Percentiles rank a stretch among this genome's conserved stretches.
Evolutionary conservation across 2,329 filamentous ascomycete genomes (phyloP).

Genomic region (Sporothrix humicola): DNA sequence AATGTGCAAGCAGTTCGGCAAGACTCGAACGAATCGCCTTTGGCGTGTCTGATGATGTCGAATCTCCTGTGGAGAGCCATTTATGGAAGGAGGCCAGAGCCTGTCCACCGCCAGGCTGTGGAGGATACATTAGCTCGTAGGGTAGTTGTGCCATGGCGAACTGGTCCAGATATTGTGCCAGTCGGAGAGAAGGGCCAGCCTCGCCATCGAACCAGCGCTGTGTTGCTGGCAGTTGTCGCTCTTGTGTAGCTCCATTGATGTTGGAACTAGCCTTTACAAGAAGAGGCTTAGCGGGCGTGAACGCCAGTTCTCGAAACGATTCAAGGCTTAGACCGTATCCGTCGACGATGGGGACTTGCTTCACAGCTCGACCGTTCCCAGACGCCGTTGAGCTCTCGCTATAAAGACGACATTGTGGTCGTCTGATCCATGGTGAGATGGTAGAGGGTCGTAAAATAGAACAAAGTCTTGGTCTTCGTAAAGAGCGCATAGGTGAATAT

Average conservation of each 20-base stretch:
- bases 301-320: conserved; percentile 59
- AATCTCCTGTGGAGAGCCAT: conserved; percentile 31
- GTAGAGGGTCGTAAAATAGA: not conserved
- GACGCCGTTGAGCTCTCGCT: conserved; percentile 51
- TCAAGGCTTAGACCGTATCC: conserved; percentile 43
- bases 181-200: not conserved
- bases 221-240: conserved; percentile 55
- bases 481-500: not conserved
- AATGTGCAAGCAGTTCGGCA: conserved; percentile 33
- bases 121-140: conserved; percentile 47
- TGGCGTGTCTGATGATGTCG: not conserved
- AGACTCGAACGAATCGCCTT: conserved; percentile 28
- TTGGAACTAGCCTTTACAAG: conserved; percentile 51
- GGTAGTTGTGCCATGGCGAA: conserved; percentile 47
- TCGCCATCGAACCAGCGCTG: conserved; percentile 62
- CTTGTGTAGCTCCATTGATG: conserved; percentile 40
- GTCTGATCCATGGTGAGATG: not conserved
- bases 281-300: conserved; percentile 58
- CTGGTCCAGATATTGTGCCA: conserved; percentile 43
- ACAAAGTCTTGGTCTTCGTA: not conserved
- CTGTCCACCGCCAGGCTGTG: not conserved
- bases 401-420: not conserved
- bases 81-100: conserved; percentile 28
- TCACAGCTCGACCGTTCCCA: conserved; percentile 15
- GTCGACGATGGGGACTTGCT: conserved; percentile 22